Evolutionary conservation across 208 protist species (phyloP).

Genomic region (Trypanosoma vivax): DNA sequence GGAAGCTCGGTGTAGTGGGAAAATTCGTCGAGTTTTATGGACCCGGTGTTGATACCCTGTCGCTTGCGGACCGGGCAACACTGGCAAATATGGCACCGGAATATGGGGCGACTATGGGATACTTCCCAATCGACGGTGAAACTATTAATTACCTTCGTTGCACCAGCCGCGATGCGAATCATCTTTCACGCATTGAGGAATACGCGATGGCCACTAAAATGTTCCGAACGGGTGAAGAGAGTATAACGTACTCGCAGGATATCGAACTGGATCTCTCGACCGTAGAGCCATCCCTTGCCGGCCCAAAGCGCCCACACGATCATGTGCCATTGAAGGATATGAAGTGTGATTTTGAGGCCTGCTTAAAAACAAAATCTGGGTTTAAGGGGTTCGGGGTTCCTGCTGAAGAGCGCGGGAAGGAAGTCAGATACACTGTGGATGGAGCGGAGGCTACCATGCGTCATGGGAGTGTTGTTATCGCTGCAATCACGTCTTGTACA

Average conservation of each 20-base stretch:
- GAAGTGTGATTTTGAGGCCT: constrained; percentile 89
- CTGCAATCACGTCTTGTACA: constrained; percentile 95
- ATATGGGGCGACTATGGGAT: constrained; percentile 94
- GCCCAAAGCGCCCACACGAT: constrained; percentile 96
- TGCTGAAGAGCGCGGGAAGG: constrained; percentile 57
- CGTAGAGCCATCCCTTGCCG: constrained; percentile 85
- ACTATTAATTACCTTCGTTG: constrained; percentile 90
- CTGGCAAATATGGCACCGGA: constrained; percentile 97
- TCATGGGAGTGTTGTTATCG: constrained; percentile 93
- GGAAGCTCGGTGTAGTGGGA: constrained; percentile 93
- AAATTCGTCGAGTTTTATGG: constrained; percentile 98
- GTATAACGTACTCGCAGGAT: constrained; percentile 79
- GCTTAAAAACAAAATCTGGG: constrained; percentile 83
- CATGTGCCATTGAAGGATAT: constrained; percentile 88
- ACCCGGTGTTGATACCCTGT: constrained; percentile 82
- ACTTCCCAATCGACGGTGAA: constrained; percentile 94
- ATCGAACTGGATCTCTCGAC: constrained; percentile 91
- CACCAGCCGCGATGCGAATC: constrained; percentile 75
- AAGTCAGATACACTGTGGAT: constrained; percentile 73
- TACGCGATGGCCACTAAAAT: constrained; percentile 89
- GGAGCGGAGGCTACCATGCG: constrained; percentile 75
- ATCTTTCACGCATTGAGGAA: constrained; percentile 83
- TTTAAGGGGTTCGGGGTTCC: constrained; percentile 96
- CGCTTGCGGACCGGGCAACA: constrained; percentile 91
- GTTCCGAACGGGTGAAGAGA: constrained; percentile 75